Base-by-base conservation (phyloP, 768 basidiomycete species). In the Psilocybe azurescens region DNA sequence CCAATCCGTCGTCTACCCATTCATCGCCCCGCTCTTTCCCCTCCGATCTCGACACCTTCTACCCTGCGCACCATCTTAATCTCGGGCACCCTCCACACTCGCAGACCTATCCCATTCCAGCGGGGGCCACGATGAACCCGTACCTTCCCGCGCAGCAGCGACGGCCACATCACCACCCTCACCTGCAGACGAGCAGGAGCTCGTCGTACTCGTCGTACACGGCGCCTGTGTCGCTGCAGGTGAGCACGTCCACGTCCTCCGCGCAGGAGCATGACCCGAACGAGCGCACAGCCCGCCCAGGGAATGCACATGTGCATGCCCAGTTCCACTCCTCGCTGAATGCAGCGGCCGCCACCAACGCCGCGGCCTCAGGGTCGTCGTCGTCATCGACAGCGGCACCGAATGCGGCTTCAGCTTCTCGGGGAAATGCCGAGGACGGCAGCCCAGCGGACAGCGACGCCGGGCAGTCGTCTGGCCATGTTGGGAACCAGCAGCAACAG, bases 281-380 rank as follows among this genome's bases (percentile, higher is more conserved):
- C 59, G 83, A 85, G 61, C 75, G 75, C 56, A 85, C 83, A 8
- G 83, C 83, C 11, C 73, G 81, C 8, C 83, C 83, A 0, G 72
- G 77, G 3, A 82, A 85, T 65, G 81, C 83, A 0, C 78, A 83
- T 67, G 59, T 71, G 33, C 83, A 83, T 63, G 70, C 72, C 0
- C 76, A 75, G 56, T 83, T 83, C 66, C 82, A 83, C 50, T 60
- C 54, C 41, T 50, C 59, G 16, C 58, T 64, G 38, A 51, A 58
- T 2, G 64, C 70, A 14, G 56, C 38, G 32, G 60, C 59, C 18
- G 64, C 44, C 13, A 49, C 53, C 3, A 30, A 16, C n/a, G 55
- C 29, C 36, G 51, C 63, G 24, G 33, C 50, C 30, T 46, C 56
- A 28, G 18, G 28, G 20, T 51, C 60, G 49, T 59, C 61, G 14